These are phyloP conservation scores for Hanseniaspora lachancei DNA, from an alignment of 805 yeast genomes.

Conservation along the genomic window DNA sequence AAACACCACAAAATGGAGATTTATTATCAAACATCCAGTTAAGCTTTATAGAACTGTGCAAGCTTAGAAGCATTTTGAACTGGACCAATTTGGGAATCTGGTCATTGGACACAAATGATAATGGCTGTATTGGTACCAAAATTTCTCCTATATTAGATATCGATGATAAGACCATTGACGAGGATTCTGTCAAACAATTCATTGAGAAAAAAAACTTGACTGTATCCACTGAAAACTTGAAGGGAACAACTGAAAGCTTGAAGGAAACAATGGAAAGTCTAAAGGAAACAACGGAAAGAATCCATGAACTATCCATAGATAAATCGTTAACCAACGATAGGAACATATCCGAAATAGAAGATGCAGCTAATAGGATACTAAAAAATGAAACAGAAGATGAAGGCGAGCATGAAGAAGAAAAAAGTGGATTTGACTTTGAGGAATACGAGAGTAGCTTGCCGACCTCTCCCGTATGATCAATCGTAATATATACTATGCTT, in stretches of 20 bases:
- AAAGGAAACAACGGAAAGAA: neutral
- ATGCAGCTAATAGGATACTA: neutral
- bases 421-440: slow-evolving; percentile 10
- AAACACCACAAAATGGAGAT: slow-evolving; percentile 18
- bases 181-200: neutral
- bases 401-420: neutral
- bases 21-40: slow-evolving; percentile 28
- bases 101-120: slow-evolving; percentile 33
- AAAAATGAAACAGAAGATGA: neutral
- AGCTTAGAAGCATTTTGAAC: slow-evolving; percentile 58
- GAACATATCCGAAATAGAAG: neutral
- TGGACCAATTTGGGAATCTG: slow-evolving; percentile 78
- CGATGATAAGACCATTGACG: slow-evolving; percentile 10
- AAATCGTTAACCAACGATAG: neutral
- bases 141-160: slow-evolving; percentile 20
- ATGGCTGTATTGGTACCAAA: slow-evolving; percentile 17
- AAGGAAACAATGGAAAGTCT: neutral
- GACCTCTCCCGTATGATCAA: neutral
- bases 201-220: neutral
- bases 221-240: too few relatives aligned
- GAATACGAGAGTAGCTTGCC: neutral
- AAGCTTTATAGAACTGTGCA: slow-evolving; percentile 52
- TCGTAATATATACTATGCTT: neutral
- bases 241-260: neutral
- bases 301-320: neutral